Evolutionary conservation across 1,139 yeast genomes (phyloP).

Genomic region (Blastobotrys serpentis): DNA sequence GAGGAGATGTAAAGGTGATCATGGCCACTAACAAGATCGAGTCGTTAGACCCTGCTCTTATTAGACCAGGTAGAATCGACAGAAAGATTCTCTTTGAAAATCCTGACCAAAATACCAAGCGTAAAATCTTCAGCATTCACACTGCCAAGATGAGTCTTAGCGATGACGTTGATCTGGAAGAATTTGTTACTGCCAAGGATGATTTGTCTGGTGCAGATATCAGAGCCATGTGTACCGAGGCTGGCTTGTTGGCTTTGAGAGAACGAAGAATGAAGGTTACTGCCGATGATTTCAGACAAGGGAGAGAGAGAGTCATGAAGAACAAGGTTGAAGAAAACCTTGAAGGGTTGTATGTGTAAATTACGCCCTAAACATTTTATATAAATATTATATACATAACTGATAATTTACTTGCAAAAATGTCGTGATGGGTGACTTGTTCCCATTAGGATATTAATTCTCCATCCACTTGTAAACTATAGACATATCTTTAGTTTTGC

Average conservation of each 20-base stretch:
- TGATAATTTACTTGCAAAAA: too few species aligned
- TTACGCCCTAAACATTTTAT: neutral
- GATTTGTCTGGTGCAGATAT: slow-evolving; percentile 98
- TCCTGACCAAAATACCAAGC: slow-evolving; percentile 90
- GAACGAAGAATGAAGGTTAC: slow-evolving; percentile 99
- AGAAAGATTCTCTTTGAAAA: slow-evolving; percentile 94
- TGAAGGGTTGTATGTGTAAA: slow-evolving; percentile 85
- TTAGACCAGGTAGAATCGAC: slow-evolving; percentile 98
- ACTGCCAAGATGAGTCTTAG: slow-evolving; percentile 92
- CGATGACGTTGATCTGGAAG: slow-evolving; percentile 85
- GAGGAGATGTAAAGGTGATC: slow-evolving; percentile 97
- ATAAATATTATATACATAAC: too few species aligned
- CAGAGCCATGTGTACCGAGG: slow-evolving; percentile 97
- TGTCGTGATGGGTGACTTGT: too few species aligned
- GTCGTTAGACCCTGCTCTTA: slow-evolving; percentile 92
- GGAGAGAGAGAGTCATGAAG: slow-evolving; percentile 95
- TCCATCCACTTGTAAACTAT: slow-evolving; percentile 35
- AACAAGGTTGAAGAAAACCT: slow-evolving; percentile 96
- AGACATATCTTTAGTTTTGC: slow-evolving; percentile 37
- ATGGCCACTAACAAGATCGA: slow-evolving; percentile 99
- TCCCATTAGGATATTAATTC: too few species aligned
- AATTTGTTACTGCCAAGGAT: slow-evolving; percentile 86
- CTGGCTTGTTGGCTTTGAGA: slow-evolving; percentile 91
- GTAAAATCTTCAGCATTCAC: slow-evolving; percentile 89
- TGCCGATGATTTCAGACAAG: slow-evolving; percentile 90